A percentile compares a stretch with the other conserved stretches of the same genome.
Evolutionary conservation across 768 basidiomycete genomes (phyloP).

Genomic region (Mycena floridula): DNA sequence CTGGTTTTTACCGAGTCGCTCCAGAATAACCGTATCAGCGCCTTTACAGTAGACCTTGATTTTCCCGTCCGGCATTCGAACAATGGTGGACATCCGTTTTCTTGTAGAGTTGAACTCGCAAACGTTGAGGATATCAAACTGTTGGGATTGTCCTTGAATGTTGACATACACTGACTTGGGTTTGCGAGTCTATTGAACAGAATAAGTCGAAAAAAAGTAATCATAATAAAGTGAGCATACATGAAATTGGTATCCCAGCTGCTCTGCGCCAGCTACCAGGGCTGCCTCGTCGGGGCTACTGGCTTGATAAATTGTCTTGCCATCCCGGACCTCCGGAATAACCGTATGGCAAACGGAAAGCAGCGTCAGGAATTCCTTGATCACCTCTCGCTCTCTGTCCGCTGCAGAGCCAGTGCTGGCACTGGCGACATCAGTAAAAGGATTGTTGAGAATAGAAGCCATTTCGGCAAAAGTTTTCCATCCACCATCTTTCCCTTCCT

Average conservation of each 20-base stretch:
- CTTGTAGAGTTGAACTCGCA: constrained; percentile 99
- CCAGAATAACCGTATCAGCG: constrained; percentile 95
- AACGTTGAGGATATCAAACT: constrained; percentile 91
- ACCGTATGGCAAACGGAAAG: constrained; percentile 97
- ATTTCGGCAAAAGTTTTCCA: constrained; percentile 83
- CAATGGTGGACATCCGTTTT: constrained; percentile 95
- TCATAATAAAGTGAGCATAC: constrained; percentile 41
- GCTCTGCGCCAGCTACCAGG: constrained; percentile 87
- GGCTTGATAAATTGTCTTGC: constrained; percentile 91
- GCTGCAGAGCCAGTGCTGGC: constrained; percentile 25
- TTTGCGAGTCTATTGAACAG: constrained; percentile 72
- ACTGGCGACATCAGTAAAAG: constrained; percentile 45
- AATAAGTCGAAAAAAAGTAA: not conserved
- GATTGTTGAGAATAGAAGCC: constrained; percentile 47
- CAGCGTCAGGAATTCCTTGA: constrained; percentile 72
- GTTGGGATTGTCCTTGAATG: constrained; percentile 60
- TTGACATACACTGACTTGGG: constrained; percentile 93
- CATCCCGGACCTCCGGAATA: constrained; percentile 86
- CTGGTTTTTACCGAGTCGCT: constrained; percentile 84
- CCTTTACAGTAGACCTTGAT: constrained; percentile 97
- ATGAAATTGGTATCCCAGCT: constrained; percentile 89
- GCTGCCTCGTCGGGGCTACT: constrained; percentile 98
- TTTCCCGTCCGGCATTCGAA: constrained; percentile 80
- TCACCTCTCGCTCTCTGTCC: constrained; percentile 43
- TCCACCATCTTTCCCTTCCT: constrained; percentile 46